Evolutionary conservation across 1,139 yeast genomes (phyloP).

Genomic region (Saccharomycopsis phalli): DNA sequence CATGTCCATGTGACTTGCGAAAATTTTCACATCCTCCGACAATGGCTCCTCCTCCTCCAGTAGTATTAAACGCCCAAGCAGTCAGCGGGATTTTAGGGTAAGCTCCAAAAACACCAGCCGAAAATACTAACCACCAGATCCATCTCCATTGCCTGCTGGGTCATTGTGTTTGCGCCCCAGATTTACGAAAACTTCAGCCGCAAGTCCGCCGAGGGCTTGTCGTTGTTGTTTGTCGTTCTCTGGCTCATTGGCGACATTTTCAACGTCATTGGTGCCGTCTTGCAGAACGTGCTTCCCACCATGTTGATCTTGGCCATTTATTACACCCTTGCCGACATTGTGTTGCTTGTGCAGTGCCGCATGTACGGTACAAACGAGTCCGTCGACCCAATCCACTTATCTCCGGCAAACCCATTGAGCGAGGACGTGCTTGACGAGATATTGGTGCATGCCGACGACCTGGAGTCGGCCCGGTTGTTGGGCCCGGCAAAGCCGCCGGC

Average conservation of each 20-base stretch:
- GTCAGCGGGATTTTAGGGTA: slow-evolving; percentile 78
- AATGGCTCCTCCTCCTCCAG: slow-evolving; percentile 56
- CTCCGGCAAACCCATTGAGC: slow-evolving; percentile 81
- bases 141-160: slow-evolving; percentile 94
- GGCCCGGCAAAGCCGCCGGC: neutral
- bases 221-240: slow-evolving; percentile 68
- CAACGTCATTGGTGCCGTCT: slow-evolving; percentile 78
- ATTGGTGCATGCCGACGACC: slow-evolving; percentile 23
- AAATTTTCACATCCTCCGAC: neutral
- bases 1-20: neutral
- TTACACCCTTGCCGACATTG: slow-evolving; percentile 84
- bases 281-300: slow-evolving; percentile 86
- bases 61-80: slow-evolving; percentile 62
- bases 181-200: slow-evolving; percentile 83
- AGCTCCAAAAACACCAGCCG: too few species aligned
- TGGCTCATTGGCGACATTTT: slow-evolving; percentile 91
- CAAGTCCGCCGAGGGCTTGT: slow-evolving; percentile 79
- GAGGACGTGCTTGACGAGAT: slow-evolving; percentile 60
- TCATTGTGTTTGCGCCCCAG: slow-evolving; percentile 95
- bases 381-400: slow-evolving; percentile 70
- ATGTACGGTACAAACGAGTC: slow-evolving; percentile 45
- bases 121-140: slow-evolving; percentile 34
- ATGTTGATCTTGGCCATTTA: slow-evolving; percentile 87
- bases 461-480: neutral
- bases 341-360: slow-evolving; percentile 72